phyloP scores from a whole-genome alignment of 495 filamentous ascomycete species.

The Penicillium steckii region DNA sequence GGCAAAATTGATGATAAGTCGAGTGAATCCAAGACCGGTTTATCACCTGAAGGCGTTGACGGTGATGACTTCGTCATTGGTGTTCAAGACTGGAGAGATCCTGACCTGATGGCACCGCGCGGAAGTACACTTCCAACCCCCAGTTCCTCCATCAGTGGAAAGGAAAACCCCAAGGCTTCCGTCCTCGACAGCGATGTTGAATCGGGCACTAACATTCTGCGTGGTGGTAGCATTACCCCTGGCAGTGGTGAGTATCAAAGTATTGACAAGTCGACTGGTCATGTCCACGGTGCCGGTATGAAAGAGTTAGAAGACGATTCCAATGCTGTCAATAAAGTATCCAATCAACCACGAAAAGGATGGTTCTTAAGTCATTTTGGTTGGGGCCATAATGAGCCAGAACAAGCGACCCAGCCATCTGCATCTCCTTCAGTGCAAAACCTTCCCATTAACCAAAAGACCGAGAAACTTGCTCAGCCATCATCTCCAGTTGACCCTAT shows the following conservation, averaged over 20 bases:
- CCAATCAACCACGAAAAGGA: conserved; percentile 14
- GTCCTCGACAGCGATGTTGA: conserved; percentile 27
- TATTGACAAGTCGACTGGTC: conserved; percentile 29
- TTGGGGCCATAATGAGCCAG: conserved; percentile 22
- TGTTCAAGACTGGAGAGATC: conserved; percentile 89
- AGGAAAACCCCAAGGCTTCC: conserved; percentile 24
- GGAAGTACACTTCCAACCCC: conserved; percentile 27
- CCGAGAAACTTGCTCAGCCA: conserved; percentile 7
- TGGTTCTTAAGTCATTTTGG: conserved; percentile 43
- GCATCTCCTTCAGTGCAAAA: conserved; percentile 4
- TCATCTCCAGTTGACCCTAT: conserved; percentile 14
- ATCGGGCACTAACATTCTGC: conserved; percentile 42
- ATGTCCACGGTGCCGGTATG: conserved; percentile 13
- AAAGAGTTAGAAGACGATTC: conserved; percentile 10
- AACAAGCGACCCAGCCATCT: conserved; percentile 14
- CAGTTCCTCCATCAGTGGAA: conserved; percentile 21
- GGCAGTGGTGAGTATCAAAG: conserved; percentile 72
- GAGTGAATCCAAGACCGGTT: conserved; percentile 4
- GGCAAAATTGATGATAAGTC: conserved; percentile 10
- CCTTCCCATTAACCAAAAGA: conserved; percentile 9
- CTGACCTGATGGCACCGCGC: conserved; percentile 61
- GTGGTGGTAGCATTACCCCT: conserved; percentile 71
- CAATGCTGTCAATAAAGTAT: neutral
- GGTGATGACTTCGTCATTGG: conserved; percentile 85
- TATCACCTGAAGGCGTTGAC: conserved; percentile 25